Conservation (phyloP, 2,329 filamentous ascomycete genomes). For the Didymella arachidicola region DNA sequence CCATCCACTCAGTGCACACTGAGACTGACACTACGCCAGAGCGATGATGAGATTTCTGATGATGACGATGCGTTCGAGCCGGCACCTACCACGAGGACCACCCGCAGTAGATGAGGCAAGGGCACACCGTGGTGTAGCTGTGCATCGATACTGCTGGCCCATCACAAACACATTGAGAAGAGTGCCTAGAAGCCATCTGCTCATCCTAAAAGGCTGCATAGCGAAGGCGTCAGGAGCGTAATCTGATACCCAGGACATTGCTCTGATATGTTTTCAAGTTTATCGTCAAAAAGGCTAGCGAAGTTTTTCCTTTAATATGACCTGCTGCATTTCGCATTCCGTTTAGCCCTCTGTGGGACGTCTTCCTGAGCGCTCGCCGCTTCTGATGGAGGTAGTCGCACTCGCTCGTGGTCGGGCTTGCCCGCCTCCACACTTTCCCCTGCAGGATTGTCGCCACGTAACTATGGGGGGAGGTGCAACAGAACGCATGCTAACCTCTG, state of each 20-base stretch:
- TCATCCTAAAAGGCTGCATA: neutral
- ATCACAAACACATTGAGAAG: neutral
- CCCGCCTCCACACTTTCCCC: conserved; percentile 27
- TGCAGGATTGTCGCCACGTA: neutral
- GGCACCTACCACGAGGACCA: conserved; percentile 34
- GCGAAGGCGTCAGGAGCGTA: conserved; percentile 3
- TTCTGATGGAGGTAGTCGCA: conserved; percentile 11
- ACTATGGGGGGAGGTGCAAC: conserved; percentile 31
- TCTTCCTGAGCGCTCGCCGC: neutral
- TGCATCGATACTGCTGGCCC: neutral
- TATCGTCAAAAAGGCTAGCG: neutral
- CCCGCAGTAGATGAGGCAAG: conserved; percentile 35
- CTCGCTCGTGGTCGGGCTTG: conserved; percentile 13
- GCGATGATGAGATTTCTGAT: conserved; percentile 53
- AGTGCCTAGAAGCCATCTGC: neutral
- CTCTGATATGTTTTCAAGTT: neutral
- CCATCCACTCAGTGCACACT: neutral
- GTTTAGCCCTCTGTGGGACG: neutral
- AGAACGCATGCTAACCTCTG: conserved; percentile 37
- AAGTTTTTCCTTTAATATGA: neutral
- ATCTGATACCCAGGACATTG: neutral
- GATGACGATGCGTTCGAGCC: conserved; percentile 54
- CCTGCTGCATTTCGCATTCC: neutral
- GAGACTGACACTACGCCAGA: conserved; percentile 36
- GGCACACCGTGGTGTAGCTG: neutral